Base-by-base conservation (phyloP, 2,329 filamentous ascomycete genomes). In the Colletotrichum tanaceti region DNA sequence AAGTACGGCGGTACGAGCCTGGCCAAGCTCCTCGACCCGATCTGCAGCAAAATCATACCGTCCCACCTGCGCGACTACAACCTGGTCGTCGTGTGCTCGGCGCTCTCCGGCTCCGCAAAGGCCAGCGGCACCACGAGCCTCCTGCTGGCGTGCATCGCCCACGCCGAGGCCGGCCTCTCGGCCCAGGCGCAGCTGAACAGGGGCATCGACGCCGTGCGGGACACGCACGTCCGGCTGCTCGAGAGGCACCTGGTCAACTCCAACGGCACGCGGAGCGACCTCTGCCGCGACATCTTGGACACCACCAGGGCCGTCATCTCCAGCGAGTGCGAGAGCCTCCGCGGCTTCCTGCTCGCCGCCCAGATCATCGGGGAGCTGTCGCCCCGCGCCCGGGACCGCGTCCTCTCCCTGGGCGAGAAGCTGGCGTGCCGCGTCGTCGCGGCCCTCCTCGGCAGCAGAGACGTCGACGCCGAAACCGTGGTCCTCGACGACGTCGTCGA, bases 1-100 rank as follows among this genome's bases (percentile, higher is more conserved):
- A 98, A 98, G 81, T 97, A 97, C 79, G 94, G 94, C 71, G 95
- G 95, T 55, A 98, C 95, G 59, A 97, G 93, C 77, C 92, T 98
- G 58, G 95, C 95, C 74, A 98, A 98, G 82, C 97, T 97, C 75
- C 91, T 94, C 61, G 86, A 88, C 72, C 90, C 91, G 79, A 85
- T 86, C 76, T 71, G 82, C 79, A 43, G 46, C 20, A 64, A 54
- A 47, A 70, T 70, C 58, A 68, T 70, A 39, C 67, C 64, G 49
- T 67, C 67, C 18, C 62, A 58, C 41, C 53, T 63, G 58, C 63
- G 43, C 64, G 83, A 88, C 65, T 90, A 93, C 76, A 90, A 90
- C 79, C 89, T 98, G 72, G 94, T 94, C 63, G 91, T 99, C 65
- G 95, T 99, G 65, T 98, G 96, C 82, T 99, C 96, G 70, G 96